phyloP scores from a whole-genome alignment of 257 asterid genomes.

The Petunia axillaris region DNA sequence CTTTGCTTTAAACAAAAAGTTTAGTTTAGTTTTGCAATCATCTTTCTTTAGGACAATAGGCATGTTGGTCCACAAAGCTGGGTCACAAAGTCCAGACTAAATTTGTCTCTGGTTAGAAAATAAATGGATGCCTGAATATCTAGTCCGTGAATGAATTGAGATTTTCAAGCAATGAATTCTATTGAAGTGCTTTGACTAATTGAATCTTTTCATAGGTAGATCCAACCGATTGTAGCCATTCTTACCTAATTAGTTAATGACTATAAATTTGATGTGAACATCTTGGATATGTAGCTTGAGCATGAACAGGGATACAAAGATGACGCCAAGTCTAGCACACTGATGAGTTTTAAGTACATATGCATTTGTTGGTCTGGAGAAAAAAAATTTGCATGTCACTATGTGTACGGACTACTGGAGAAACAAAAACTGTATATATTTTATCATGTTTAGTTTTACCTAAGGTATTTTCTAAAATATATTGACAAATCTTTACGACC shows the following conservation, averaged over 20 bases:
- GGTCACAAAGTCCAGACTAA: neutral
- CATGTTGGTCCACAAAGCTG: slow-evolving; percentile 9
- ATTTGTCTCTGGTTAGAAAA: neutral
- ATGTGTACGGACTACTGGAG: neutral
- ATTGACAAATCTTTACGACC: neutral
- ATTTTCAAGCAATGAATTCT: neutral
- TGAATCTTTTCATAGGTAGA: slow-evolving; percentile 12
- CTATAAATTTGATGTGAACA: neutral
- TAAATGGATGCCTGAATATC: neutral
- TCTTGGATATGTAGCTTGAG: slow-evolving; percentile 18
- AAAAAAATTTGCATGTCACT: neutral
- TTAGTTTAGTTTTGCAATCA: neutral
- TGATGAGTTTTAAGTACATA: slow-evolving; percentile 7
- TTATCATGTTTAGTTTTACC: neutral
- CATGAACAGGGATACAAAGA: neutral
- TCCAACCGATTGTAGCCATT: neutral
- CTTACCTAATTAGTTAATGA: neutral
- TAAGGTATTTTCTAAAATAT: neutral
- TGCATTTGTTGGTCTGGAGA: slow-evolving; percentile 1
- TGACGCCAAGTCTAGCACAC: slow-evolving; percentile 2
- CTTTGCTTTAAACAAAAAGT: neutral
- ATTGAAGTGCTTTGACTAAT: neutral
- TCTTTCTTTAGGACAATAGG: neutral
- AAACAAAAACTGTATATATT: neutral
- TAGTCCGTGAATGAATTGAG: slow-evolving; percentile 13